A percentile compares a stretch with the other conserved stretches of the same genome.
Conservation (phyloP, 129 eudicot species). For the carrot (Daucus carota) region DH1_v3.0 NC_030388.2:28165501-28166000, state of each 20-base stretch:
- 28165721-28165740: not conserved
- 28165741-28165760: not conserved
- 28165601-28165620: slow-evolving; percentile 2
- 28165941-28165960: not conserved
- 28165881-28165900: not conserved
- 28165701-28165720: not conserved
- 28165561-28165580: slow-evolving; percentile 4
- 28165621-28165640: not conserved
- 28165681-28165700: not conserved
- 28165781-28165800: no score
- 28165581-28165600: slow-evolving; percentile 4
- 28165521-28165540: slow-evolving; percentile 12
- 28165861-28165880: not conserved
- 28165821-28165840: not conserved
- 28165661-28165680: not conserved
- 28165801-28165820: no score
- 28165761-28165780: not conserved
- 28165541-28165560: slow-evolving; percentile 7
- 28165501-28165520: slow-evolving; percentile 16
- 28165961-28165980: not conserved
- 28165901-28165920: not conserved
- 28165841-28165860: not conserved
- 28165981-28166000: not conserved
- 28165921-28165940: not conserved
- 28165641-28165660: slow-evolving; percentile 6